Evolutionary conservation across 768 basidiomycete genomes (phyloP).

Genomic region (Lactarius psammicola): DNA sequence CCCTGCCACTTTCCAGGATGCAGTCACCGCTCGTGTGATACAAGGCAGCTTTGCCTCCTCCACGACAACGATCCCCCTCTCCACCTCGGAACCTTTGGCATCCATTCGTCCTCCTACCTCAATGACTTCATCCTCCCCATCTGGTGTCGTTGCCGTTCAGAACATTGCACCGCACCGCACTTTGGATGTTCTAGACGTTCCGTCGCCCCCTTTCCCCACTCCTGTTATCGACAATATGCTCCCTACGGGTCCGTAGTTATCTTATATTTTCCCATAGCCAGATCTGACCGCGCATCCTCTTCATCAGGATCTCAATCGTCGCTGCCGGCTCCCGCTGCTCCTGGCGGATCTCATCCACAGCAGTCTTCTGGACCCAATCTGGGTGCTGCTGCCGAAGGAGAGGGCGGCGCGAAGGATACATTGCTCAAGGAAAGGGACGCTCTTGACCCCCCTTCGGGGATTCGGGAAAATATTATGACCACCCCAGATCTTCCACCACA

Average conservation of each 20-base stretch:
- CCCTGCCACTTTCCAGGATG: not conserved
- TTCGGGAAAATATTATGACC: too few species aligned
- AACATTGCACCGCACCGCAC: not conserved
- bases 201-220: not conserved
- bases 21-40: not conserved
- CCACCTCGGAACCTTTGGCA: not conserved
- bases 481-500: not conserved
- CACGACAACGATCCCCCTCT: not conserved
- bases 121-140: not conserved
- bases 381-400: not conserved
- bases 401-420: not conserved
- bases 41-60: not conserved
- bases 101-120: not conserved
- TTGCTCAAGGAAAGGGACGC: not conserved
- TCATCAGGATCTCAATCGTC: too few species aligned
- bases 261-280: not conserved
- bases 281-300: not conserved
- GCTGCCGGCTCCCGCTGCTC: too few species aligned
- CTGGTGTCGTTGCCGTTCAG: not conserved
- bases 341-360: not conserved
- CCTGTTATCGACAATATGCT: not conserved
- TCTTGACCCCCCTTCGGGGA: conserved; percentile 30
- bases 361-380: not conserved
- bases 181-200: not conserved
- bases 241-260: not conserved